These are phyloP conservation scores for Chaetoceros tenuissimus DNA, from an alignment of 108 stramenopile species.

Conservation along the genomic window DNA sequence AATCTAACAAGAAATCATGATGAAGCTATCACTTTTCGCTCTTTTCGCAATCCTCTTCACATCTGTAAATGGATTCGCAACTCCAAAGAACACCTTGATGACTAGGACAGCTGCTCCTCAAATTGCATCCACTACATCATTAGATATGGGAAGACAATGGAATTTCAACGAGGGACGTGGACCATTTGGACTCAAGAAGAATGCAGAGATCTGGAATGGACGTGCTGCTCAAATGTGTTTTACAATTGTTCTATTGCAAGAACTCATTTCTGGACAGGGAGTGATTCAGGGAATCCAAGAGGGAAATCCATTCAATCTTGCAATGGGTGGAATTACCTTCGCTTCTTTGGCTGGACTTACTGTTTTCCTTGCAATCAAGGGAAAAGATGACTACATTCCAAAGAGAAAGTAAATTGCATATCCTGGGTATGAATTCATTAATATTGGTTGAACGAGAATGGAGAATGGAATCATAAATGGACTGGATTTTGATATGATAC, in stretches of 20 bases:
- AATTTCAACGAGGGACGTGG: slow-evolving; percentile 83
- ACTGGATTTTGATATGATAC: too few species aligned
- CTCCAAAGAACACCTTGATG: background rate
- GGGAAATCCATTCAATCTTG: slow-evolving; percentile 47
- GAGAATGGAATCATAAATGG: too few species aligned
- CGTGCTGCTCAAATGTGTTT: slow-evolving; percentile 71
- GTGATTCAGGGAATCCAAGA: slow-evolving; percentile 65
- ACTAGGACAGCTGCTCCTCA: background rate
- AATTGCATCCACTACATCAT: background rate
- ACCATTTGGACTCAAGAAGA: slow-evolving; percentile 79
- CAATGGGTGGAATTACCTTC: slow-evolving; percentile 29
- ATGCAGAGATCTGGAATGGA: slow-evolving; percentile 91
- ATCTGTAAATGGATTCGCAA: background rate
- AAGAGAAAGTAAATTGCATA: too few species aligned
- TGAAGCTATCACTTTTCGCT: background rate
- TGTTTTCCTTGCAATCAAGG: slow-evolving; percentile 61
- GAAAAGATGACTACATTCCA: slow-evolving; percentile 54
- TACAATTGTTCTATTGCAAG: slow-evolving; percentile 65
- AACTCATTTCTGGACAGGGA: slow-evolving; percentile 71
- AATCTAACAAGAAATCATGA: slow-evolving; percentile 1
- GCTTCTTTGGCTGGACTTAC: slow-evolving; percentile 49
- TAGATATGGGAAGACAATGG: slow-evolving; percentile 39
- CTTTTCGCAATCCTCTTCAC: background rate
- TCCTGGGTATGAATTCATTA: too few species aligned
- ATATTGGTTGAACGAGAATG: too few species aligned